These are phyloP conservation scores for Uromyces viciae-fabae DNA, from an alignment of 1,284 basidiomycete species.

Conservation along the genomic window DNA sequence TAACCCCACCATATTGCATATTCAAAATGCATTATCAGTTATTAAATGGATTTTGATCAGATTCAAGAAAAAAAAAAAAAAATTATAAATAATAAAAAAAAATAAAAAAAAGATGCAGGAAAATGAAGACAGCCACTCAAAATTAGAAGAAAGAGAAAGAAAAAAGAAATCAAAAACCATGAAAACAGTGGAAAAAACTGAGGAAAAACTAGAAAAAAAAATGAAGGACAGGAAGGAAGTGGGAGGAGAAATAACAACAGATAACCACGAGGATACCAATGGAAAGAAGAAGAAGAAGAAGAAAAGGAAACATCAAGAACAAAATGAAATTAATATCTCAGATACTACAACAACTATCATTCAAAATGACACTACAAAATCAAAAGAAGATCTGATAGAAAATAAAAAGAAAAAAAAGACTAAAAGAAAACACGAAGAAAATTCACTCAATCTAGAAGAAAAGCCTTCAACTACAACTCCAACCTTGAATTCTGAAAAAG, in stretches of 20 bases:
- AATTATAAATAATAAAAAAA: too few relatives aligned
- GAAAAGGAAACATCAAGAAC: conserved; percentile 16
- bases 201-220: background rate
- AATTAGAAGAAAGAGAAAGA: background rate
- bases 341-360: background rate
- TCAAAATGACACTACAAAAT: background rate
- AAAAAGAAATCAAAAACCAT: too few relatives aligned
- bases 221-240: background rate
- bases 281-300: conserved; percentile 6
- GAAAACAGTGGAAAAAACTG: too few relatives aligned
- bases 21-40: too few relatives aligned
- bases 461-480: background rate
- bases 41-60: too few relatives aligned
- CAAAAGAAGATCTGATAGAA: background rate
- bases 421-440: background rate
- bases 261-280: background rate
- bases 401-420: conserved; percentile 8
- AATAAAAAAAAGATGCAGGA: too few relatives aligned
- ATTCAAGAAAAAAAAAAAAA: too few relatives aligned
- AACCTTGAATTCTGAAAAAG: background rate
- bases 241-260: background rate
- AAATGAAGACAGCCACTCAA: background rate
- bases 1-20: too few relatives aligned
- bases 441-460: background rate
- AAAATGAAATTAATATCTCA: background rate